Evolutionary conservation across 352 stramenopile genomes (phyloP).

Genomic region (Pythium volutum): DNA sequence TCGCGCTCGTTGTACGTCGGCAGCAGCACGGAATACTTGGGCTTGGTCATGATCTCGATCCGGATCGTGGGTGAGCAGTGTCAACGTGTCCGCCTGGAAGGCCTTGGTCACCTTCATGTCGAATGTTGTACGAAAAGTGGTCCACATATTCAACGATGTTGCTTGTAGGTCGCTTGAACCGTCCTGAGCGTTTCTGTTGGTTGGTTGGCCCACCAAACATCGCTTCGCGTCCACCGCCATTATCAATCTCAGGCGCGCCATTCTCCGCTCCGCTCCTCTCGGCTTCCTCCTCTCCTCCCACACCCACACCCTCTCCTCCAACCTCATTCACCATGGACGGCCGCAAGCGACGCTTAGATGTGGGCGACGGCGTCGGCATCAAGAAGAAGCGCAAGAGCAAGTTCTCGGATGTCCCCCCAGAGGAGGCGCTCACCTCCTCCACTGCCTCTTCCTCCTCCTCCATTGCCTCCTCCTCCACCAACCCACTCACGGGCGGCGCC

Average conservation of each 20-base stretch:
- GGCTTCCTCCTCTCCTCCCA: not conserved
- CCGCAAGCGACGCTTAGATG: constrained; percentile 64
- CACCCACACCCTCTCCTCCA: not conserved
- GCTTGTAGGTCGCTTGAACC: constrained; percentile 1
- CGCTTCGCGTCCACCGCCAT: constrained; percentile 2
- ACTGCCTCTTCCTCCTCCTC: not conserved
- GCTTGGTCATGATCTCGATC: constrained; percentile 5
- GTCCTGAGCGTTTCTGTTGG: not conserved
- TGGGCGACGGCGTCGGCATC: constrained; percentile 37
- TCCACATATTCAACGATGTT: not conserved
- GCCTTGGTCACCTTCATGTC: not conserved
- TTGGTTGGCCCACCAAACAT: constrained; percentile 10
- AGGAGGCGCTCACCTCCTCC: not conserved
- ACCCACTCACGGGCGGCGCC: constrained; percentile 87
- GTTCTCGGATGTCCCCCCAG: constrained; percentile 63
- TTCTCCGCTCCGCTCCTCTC: not conserved
- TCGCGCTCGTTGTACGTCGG: constrained; percentile 99
- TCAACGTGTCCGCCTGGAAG: not conserved
- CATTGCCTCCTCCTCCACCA: constrained; percentile 32
- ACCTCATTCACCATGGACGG: constrained; percentile 36
- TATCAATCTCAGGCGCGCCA: not conserved
- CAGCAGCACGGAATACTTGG: constrained; percentile 95
- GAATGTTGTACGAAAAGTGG: not conserved
- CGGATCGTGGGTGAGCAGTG: not conserved
- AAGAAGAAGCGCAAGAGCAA: constrained; percentile 73